Evolutionary conservation across 768 basidiomycete genomes (phyloP), one percentile per base, ranked within the genome.

Genomic region (Podaxis carcinomalis): DNA sequence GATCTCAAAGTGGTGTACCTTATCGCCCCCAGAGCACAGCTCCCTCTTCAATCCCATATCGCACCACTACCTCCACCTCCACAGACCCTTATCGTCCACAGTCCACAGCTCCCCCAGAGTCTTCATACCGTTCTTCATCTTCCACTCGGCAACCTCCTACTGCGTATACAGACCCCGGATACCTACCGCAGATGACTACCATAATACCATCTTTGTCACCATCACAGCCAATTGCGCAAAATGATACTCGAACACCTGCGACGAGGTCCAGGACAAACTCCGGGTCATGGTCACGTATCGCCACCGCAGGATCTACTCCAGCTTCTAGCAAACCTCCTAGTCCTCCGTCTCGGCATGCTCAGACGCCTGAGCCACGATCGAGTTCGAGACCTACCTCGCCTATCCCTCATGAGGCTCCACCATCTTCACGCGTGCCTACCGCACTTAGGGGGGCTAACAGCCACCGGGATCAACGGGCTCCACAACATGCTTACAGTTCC

Each of bases 1-100:
- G 59, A 46, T 19, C 28, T 1, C 59, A 54, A 25, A 47, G 28
- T 36, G 28, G 28, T 16, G 46, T 49, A 9, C 32, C 59, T 16
- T 60, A 61, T 61, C 52, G 46, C n/a, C 25, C 59, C n/a, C 42
- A 61, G 32, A 49, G 59, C 53, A 50, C 59, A 19, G 59, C 23
- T 47, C 39, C 44, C 2, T 28, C 58, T 44, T 5, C 32, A 14
- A 50, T 16, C 32, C 5, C 21, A 9, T 47, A 47, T 46, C 42
- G 52, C 16, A 25, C 32, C 3, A 11, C 52, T 37, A 37, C 10
- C 28, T n/a, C 51, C 27, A 37, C 10, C 28, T n/a, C 51, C 27
- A n/a, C 51, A 5, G 59, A 60, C n/a, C 40, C 51, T 28, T 55
- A 61, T 39, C 59, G 59, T 39, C 6, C 52, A 23, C 59, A 61